Base-by-base conservation (phyloP, 257 asterid species). In the Scutellaria minor region DNA sequence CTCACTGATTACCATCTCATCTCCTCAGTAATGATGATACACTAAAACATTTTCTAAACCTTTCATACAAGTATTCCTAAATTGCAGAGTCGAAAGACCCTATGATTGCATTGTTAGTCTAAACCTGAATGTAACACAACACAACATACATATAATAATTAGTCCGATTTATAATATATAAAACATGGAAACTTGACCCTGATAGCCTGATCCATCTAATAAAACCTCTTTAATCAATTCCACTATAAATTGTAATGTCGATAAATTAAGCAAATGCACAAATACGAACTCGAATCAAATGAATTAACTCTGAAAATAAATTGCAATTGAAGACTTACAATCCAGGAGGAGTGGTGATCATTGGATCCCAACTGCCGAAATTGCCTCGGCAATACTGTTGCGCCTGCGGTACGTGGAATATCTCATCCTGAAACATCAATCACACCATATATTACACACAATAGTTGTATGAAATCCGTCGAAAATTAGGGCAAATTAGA, bases 291-390 rank as follows among this genome's bases (percentile, higher is more conserved):
- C 0, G 18, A 72, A 37, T 27, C 44, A 35, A 72, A 51, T 6
- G 48, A 46, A 52, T 3, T 13, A 15, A 45, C 12, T 6, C 40
- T 53, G 12, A 31, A 56, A 22, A 73, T 31, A 27, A 22, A 65
- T 40, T 14, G 37, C 47, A 54, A 70, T 22, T 6, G 5, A 66
- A 27, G 55, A 88, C 97, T 83, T 63, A 95, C 99, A 95, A 60
- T 66, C 98, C 99, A 82, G 98, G 98, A 48, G 98, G 99, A 51
- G 99, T 91, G 60, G 99, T 95, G 87, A 95, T 95, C 97, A 88
- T 91, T 56, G 98, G 97, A 85, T 95, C 96, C 99, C 99, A 95
- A 22, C 88, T 91, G 64, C 79, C 79, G 82, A 95, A 95, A 82
- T 88, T 85, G 67, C 91, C 95, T 27, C 80, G 79, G 86, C 98